These are phyloP conservation scores for Phialemoniopsis sp. DNA, from an alignment of 2,329 filamentous ascomycete genomes.

Conservation along the genomic window DNA sequence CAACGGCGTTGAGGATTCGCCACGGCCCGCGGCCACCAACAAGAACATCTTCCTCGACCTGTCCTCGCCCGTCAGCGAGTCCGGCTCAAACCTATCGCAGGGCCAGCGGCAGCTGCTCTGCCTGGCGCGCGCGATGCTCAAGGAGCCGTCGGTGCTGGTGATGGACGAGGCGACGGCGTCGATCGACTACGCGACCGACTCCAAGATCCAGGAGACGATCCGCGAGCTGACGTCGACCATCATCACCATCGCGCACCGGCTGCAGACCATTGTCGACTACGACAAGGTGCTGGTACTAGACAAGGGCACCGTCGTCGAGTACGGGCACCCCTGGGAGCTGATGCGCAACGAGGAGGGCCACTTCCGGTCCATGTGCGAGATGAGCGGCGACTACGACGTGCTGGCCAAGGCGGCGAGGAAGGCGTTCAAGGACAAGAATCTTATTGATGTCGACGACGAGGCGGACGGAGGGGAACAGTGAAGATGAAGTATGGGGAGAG, in stretches of 20 bases:
- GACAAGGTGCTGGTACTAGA: conserved; percentile 96
- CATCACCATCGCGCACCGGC: conserved; percentile 90
- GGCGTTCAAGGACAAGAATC: conserved; percentile 33
- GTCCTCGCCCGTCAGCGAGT: conserved; percentile 78
- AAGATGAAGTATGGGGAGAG: too few relatives aligned
- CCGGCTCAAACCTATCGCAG: conserved; percentile 90
- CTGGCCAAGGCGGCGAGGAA: conserved; percentile 52
- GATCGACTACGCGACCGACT: conserved; percentile 93
- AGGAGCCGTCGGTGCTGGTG: conserved; percentile 86
- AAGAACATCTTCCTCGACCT: conserved; percentile 94
- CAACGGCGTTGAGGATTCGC: conserved; percentile 7
- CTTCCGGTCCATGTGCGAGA: conserved; percentile 62
- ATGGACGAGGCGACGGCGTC: conserved; percentile 99
- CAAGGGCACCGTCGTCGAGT: conserved; percentile 83
- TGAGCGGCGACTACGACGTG: conserved; percentile 52
- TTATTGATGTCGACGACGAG: conserved; percentile 31
- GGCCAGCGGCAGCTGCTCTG: conserved; percentile 94
- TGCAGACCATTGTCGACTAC: conserved; percentile 97
- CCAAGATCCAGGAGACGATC: conserved; percentile 94
- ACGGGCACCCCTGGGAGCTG: conserved; percentile 81
- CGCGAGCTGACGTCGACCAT: conserved; percentile 91
- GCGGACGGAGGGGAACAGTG: too few relatives aligned
- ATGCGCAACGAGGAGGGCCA: conserved; percentile 65
- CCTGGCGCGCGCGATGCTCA: conserved; percentile 87
- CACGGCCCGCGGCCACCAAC: conserved; percentile 56